phyloP scores from a whole-genome alignment of 306 rosid species.

The Sicyos baderoa region DNA sequence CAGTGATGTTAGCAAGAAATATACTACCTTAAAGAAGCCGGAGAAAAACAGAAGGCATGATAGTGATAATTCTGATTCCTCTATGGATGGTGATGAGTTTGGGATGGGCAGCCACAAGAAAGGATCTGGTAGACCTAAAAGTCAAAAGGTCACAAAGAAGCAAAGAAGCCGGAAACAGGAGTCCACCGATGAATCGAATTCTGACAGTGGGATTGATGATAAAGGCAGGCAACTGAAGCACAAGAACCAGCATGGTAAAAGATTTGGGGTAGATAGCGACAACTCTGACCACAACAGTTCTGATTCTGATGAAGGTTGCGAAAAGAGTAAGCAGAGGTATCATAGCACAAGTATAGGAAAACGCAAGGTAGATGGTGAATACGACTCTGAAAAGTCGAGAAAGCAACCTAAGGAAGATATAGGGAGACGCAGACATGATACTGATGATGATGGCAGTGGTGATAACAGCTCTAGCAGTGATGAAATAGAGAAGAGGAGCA shows the following conservation, averaged over 20 bases:
- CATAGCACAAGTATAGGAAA: conserved; percentile 5
- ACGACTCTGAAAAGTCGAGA: conserved; percentile 11
- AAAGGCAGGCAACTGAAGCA: conserved; percentile 29
- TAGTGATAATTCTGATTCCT: conserved; percentile 41
- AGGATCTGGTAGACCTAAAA: conserved; percentile 24
- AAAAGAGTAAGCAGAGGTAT: neutral
- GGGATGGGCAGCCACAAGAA: conserved; percentile 19
- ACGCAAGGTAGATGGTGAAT: conserved; percentile 20
- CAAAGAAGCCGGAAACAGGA: conserved; percentile 25
- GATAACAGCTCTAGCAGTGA: conserved; percentile 19
- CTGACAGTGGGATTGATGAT: conserved; percentile 31
- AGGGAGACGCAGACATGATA: conserved; percentile 28
- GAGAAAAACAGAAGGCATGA: conserved; percentile 31
- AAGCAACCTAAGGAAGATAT: conserved; percentile 17
- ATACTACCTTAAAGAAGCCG: conserved; percentile 34
- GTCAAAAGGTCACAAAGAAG: conserved; percentile 27
- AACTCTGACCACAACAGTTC: neutral
- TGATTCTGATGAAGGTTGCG: conserved; percentile 21
- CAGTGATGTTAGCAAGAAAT: conserved; percentile 40
- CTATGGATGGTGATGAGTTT: conserved; percentile 22
- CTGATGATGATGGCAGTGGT: conserved; percentile 30
- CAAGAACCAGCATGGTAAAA: conserved; percentile 16
- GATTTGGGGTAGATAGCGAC: conserved; percentile 17
- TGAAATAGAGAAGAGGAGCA: too few species aligned
- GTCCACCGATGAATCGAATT: conserved; percentile 46